Base-by-base conservation (phyloP, 1,284 basidiomycete genomes). In the Mycena citricolor region DNA sequence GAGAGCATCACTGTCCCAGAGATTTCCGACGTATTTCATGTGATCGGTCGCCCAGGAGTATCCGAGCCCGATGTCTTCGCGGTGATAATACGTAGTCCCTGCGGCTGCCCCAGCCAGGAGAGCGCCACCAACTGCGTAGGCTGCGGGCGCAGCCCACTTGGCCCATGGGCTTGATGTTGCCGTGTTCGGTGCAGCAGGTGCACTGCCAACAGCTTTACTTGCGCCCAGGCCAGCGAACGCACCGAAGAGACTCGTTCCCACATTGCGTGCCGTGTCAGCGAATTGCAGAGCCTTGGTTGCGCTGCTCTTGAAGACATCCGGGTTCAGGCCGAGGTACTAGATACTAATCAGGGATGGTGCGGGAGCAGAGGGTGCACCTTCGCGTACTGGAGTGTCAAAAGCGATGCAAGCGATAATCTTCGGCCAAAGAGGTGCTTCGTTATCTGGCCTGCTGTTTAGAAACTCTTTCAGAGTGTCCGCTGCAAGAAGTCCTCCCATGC, bases 401-500 rank as follows among this genome's bases (percentile, higher is more conserved):
- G 94, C 88, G 45, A 91, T 68, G 51, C 85, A 86, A 5, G 83
- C 90, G 26, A 90, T 73, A 35, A 94, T 85, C 36, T 77, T 79
- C 2, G 90, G 91, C 90, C 91, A 94, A 2, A 93, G 63, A 0
- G 85, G 83, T 2, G 79, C 76, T n/a, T 60, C 55, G 37, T 63
- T 65, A 54, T 89, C 83, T 10, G 81, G 76, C 16, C 82, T 68
- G 23, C 82, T 73, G 13, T 73, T 69, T 16, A 81, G 73, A 49
- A 95, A 88, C 54, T 83, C 85, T 20, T 87, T 67, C 17, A 93
- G 68, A 1, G 90, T 80, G 57, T 97, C 94, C 2, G 92, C 90
- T 20, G 88, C 86, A 0, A 97, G 75, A 12, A 94, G 67, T 2
- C 91, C 91, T 11, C 91, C 91, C 91, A 95, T 95, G 56, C 91